A percentile compares a stretch with the other conserved stretches of the same genome.
Evolutionary conservation across 129 eudicot species (phyloP).

Genomic region (Flaveria bidentis): DNA sequence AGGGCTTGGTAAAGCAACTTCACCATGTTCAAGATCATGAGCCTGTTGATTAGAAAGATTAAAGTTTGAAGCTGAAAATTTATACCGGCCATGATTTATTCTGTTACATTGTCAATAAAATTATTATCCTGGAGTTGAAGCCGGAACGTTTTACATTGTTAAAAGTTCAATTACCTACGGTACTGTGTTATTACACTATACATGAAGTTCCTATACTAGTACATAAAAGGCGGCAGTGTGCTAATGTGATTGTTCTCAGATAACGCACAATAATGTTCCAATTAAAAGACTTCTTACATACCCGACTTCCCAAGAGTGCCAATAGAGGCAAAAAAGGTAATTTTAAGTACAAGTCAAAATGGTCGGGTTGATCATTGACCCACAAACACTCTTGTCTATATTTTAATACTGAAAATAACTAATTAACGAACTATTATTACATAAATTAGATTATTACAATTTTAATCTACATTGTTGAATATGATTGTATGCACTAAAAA

Average conservation of each 20-base stretch:
- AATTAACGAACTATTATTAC: neutral
- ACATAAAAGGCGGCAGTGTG: too few relatives aligned
- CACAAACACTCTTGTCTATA: neutral
- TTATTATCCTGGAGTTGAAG: neutral
- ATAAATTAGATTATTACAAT: neutral
- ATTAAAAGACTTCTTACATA: too few relatives aligned
- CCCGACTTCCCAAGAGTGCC: neutral
- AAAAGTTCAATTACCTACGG: neutral
- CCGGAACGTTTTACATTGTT: neutral
- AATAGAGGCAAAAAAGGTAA: neutral
- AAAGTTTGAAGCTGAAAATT: neutral
- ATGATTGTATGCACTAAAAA: conserved; percentile 7
- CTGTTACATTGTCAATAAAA: neutral
- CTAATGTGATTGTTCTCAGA: too few relatives aligned
- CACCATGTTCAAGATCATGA: conserved; percentile 23
- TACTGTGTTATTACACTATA: neutral
- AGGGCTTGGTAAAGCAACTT: conserved; percentile 21
- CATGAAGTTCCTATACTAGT: neutral
- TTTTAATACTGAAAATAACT: neutral
- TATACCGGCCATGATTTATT: neutral
- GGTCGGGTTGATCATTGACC: neutral
- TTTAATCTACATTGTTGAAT: neutral
- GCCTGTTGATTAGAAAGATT: conserved; percentile 23
- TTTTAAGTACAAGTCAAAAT: conserved; percentile 4
- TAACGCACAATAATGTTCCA: too few relatives aligned